These are phyloP conservation scores for Magnusiomyces sp. DNA, from an alignment of 1,139 yeast species.

Conservation along the genomic window DNA sequence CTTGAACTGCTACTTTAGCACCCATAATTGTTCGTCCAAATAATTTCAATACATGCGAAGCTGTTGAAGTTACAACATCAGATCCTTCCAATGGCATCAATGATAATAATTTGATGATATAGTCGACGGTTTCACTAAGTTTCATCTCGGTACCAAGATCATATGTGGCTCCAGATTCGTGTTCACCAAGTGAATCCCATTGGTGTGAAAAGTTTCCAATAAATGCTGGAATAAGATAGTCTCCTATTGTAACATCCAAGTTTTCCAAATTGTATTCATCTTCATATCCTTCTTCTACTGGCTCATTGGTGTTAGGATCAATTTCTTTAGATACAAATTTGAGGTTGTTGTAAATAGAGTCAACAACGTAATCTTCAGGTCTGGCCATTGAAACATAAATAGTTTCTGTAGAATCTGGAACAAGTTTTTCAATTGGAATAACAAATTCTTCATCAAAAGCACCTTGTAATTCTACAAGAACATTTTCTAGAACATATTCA, in stretches of 20 bases:
- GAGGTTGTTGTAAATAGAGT: slow-evolving; percentile 59
- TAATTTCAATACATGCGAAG: slow-evolving; percentile 64
- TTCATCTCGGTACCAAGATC: slow-evolving; percentile 38
- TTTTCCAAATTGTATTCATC: slow-evolving; percentile 92
- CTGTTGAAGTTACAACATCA: slow-evolving; percentile 53
- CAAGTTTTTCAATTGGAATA: slow-evolving; percentile 63
- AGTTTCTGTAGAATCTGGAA: slow-evolving; percentile 63
- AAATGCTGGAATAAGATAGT: slow-evolving; percentile 69
- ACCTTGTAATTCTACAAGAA: slow-evolving; percentile 50
- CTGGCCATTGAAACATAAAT: slow-evolving; percentile 71
- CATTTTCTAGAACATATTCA: slow-evolving; percentile 68
- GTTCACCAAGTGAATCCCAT: slow-evolving; percentile 60
- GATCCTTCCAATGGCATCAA: slow-evolving; percentile 77
- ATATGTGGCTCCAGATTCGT: slow-evolving; percentile 53
- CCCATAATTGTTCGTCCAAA: slow-evolving; percentile 77
- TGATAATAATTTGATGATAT: slow-evolving; percentile 36
- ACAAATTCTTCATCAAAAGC: slow-evolving; percentile 57
- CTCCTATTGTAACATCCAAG: slow-evolving; percentile 69
- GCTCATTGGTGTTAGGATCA: slow-evolving; percentile 63
- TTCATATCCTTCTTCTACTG: slow-evolving; percentile 79
- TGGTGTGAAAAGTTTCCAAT: slow-evolving; percentile 66
- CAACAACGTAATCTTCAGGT: slow-evolving; percentile 41
- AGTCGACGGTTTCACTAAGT: slow-evolving; percentile 43
- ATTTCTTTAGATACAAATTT: slow-evolving; percentile 74
- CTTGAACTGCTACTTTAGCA: slow-evolving; percentile 55